A percentile compares a stretch with the other conserved stretches of the same genome.
Conservation (phyloP, 2,329 filamentous ascomycete species). For the Paecilomyces fulvus region DNA sequence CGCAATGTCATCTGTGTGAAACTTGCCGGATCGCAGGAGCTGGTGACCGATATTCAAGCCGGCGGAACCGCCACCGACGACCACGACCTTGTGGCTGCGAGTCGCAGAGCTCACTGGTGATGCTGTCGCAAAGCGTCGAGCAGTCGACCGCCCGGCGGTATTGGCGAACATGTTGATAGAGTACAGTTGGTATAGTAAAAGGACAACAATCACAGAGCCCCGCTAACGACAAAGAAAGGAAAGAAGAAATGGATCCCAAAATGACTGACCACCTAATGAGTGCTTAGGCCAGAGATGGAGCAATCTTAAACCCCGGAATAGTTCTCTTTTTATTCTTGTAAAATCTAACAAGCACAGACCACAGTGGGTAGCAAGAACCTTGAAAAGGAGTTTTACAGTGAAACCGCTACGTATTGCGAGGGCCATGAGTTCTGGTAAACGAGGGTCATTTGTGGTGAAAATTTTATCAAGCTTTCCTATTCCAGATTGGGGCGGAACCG, state of each 20-base stretch:
- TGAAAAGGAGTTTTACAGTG: not conserved
- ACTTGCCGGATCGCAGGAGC: constrained; percentile 52
- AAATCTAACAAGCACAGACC: not conserved
- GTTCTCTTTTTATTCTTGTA: not conserved
- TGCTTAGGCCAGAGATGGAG: not conserved
- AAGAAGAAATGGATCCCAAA: not conserved
- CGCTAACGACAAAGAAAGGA: not conserved
- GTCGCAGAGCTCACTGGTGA: constrained; percentile 26
- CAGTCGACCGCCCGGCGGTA: constrained; percentile 10
- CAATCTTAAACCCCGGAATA: not conserved
- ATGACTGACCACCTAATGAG: not conserved
- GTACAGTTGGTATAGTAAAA: not conserved
- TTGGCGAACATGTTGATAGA: constrained; percentile 17
- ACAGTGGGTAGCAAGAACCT: not conserved
- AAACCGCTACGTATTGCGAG: not conserved
- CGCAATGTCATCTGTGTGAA: constrained; percentile 53
- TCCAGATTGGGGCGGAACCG: not conserved
- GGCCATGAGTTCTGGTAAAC: not conserved
- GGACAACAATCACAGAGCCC: not conserved
- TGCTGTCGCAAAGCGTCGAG: constrained; percentile 19
- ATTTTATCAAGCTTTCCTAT: not conserved
- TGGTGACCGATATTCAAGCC: constrained; percentile 60
- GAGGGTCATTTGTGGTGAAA: not conserved
- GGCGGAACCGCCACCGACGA: constrained; percentile 59
- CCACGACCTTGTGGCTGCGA: constrained; percentile 54